Base-by-base conservation (phyloP, 306 rosid genomes). In the Quercus cerris region DNA sequence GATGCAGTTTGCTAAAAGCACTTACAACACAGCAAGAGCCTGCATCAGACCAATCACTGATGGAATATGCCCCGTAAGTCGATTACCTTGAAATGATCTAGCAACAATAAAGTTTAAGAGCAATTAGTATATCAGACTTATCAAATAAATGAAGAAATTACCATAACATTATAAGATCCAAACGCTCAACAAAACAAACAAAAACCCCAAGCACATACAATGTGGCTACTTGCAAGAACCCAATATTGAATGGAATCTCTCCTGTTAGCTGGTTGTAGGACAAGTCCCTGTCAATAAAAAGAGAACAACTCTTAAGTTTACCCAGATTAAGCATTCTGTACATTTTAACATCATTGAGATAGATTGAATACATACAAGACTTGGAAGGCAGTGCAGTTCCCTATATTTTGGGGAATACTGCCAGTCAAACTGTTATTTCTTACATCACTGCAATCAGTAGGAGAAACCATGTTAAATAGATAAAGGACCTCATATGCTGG, bases 11-110 rank as follows among this genome's bases (percentile, higher is more conserved):
- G 58, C 27, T 41, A 38, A 31, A 69, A 73, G 71, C 75, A 86
- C 98, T 91, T 90, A 96, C 99, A 96, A 76, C 23, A 96, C 99
- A 56, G 99, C 97, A 22, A 96, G 98, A 69, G 98, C 99, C 86
- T 96, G 99, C 99, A 96, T 96, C 86, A 96, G 88, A 66, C 99
- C 99, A 3, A 93, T 86, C 78, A 96, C 99, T 0, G 98, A 84
- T 52, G 99, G 99, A 59, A 96, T 91, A 56, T 69, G 80, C 22
- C 99, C 99, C 6, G 97, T 89, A 54, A 96, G 97, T 86, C 73
- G 85, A 80, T 96, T 96, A 28, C 97, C 97, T 86, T 96, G 99
- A 81, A 96, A 79, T 52, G 99, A 96, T 84, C 99, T 96, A 73
- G 83, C 56, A 38, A 75, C 61, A 20, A 82, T 62, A 75, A 75